Percentiles rank a stretch among this genome's conserved stretches.
phyloP scores from a whole-genome alignment of 2,329 filamentous ascomycete genomes.

The Leptographium radiaticola region DNA sequence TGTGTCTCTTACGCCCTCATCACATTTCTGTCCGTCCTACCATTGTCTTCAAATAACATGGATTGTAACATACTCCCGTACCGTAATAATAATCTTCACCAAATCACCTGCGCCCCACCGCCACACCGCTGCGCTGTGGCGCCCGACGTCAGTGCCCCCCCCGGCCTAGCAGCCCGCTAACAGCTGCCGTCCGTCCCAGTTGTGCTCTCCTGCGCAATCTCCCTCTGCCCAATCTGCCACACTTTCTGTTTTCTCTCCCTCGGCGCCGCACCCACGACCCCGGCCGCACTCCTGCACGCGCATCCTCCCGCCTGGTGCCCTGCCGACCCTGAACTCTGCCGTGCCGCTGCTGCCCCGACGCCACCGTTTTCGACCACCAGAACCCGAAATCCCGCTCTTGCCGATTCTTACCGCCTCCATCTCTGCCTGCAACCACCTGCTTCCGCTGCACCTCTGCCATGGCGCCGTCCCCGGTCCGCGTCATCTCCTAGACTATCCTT shows the following conservation, averaged over 20 bases:
- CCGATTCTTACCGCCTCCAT: background rate
- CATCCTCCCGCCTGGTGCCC: background rate
- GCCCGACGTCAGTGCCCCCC: background rate
- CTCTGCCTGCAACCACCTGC: background rate
- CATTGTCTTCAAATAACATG: too few species aligned
- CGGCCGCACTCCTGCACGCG: background rate
- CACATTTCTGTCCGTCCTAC: too few species aligned
- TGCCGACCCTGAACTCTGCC: background rate
- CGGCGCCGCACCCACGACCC: background rate
- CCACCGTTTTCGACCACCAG: background rate
- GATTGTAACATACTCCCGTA: too few species aligned
- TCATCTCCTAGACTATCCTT: background rate
- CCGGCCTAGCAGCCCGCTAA: background rate
- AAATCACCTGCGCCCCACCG: background rate
- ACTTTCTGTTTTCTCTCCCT: background rate
- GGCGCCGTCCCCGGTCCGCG: slow-evolving; percentile 2
- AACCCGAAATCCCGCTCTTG: background rate
- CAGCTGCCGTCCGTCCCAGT: background rate
- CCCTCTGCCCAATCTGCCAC: background rate
- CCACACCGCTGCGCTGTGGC: too few species aligned
- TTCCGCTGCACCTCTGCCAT: background rate
- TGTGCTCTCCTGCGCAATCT: background rate
- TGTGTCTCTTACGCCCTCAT: too few species aligned
- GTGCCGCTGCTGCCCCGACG: background rate
- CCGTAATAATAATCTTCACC: too few species aligned